Conservation (phyloP, 2,329 filamentous ascomycete species). For the Rhynchosporium agropyri region DNA sequence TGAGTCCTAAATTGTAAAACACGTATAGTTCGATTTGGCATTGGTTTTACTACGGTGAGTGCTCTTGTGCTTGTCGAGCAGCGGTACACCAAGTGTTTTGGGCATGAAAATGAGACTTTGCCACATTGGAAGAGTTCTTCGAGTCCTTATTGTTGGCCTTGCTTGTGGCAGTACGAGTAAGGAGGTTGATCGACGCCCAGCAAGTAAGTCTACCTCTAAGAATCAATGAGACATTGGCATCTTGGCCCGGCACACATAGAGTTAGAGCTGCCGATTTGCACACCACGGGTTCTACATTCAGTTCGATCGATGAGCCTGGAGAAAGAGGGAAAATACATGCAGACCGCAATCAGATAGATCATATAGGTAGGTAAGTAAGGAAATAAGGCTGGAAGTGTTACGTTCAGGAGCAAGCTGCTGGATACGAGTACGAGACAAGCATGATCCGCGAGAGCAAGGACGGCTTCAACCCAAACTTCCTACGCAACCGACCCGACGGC, state of each 20-base stretch:
- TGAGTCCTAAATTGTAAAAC: not conserved
- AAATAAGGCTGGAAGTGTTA: not conserved
- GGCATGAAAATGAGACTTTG: too few species aligned
- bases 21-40: not conserved
- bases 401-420: too few species aligned
- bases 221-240: not conserved
- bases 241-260: not conserved
- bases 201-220: not conserved
- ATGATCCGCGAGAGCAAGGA: not conserved
- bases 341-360: not conserved
- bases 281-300: too few species aligned
- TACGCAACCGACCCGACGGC: slow-evolving; percentile 1
- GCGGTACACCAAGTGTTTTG: not conserved
- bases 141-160: not conserved
- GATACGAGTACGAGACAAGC: too few species aligned
- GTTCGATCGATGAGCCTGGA: too few species aligned
- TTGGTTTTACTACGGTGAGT: not conserved
- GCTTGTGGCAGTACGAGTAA: not conserved
- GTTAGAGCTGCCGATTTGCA: not conserved
- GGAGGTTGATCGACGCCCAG: slow-evolving; percentile 3
- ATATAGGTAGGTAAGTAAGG: not conserved
- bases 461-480: slow-evolving; percentile 4
- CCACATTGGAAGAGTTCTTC: too few species aligned
- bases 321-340: not conserved
- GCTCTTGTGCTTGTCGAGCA: not conserved